Evolutionary conservation across 164 flowering plant genomes (phyloP).

Genomic region (Magnolia changhungtana): DNA sequence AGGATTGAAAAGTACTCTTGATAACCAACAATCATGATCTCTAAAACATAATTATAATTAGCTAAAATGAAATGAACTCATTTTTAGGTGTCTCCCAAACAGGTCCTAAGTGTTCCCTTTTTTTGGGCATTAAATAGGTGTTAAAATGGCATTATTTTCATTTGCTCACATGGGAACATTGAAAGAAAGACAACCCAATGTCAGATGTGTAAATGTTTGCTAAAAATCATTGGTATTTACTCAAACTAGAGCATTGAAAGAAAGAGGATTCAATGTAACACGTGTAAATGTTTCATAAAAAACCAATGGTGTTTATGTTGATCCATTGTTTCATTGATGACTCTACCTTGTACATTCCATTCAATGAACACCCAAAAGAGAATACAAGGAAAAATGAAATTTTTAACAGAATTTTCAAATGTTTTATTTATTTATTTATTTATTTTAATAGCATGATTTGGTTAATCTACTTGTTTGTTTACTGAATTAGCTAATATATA

Average conservation of each 20-base stretch:
- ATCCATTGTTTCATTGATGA: not conserved
- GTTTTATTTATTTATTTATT: too few species aligned
- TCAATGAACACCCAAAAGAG: not conserved
- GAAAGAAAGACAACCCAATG: too few species aligned
- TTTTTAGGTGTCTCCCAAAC: not conserved
- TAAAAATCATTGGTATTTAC: not conserved
- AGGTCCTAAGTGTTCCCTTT: not conserved
- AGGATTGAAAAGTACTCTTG: too few species aligned
- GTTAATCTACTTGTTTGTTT: not conserved
- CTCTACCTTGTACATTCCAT: not conserved
- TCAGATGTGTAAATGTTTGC: too few species aligned
- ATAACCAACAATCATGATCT: too few species aligned
- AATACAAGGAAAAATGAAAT: not conserved
- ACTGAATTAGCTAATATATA: not conserved
- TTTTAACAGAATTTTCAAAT: too few species aligned
- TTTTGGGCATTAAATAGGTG: too few species aligned
- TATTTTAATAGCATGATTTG: too few species aligned
- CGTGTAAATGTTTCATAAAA: too few species aligned
- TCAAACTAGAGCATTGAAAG: too few species aligned
- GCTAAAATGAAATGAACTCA: not conserved
- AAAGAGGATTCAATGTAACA: too few species aligned
- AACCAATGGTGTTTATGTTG: not conserved
- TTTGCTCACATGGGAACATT: not conserved
- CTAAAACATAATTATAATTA: too few species aligned
- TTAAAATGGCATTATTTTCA: not conserved